Percentiles rank a stretch among this genome's conserved stretches.
Conservation (phyloP, 192 early-diverging fungal genomes). For the Haplosporangium gracile region DNA sequence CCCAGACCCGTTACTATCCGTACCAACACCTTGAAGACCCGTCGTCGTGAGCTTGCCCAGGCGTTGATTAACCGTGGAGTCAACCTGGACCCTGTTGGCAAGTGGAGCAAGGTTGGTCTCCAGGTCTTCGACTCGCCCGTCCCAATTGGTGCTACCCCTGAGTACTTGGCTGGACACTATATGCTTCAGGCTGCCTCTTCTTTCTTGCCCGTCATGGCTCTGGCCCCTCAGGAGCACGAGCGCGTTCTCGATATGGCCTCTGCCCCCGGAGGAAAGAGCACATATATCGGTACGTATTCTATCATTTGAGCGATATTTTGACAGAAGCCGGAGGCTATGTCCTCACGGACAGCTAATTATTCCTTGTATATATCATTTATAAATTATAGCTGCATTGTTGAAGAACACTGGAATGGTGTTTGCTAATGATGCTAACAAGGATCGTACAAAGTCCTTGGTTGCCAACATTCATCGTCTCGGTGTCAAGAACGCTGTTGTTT, state of each 20-base stretch:
- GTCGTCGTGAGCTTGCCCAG: slow-evolving; percentile 95
- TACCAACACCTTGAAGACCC: slow-evolving; percentile 95
- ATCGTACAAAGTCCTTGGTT: slow-evolving; percentile 90
- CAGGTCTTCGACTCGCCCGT: slow-evolving; percentile 96
- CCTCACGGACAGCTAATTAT: background rate
- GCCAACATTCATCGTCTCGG: slow-evolving; percentile 94
- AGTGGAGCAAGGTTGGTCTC: slow-evolving; percentile 98
- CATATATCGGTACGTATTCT: slow-evolving; percentile 75
- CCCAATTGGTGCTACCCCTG: slow-evolving; percentile 96
- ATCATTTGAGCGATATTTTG: background rate
- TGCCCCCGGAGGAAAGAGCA: slow-evolving; percentile 98
- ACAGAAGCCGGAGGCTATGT: background rate
- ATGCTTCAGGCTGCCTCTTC: slow-evolving; percentile 99
- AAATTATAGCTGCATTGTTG: slow-evolving; percentile 78
- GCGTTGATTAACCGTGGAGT: slow-evolving; percentile 96
- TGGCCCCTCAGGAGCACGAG: slow-evolving; percentile 96
- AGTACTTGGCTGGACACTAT: slow-evolving; percentile 99
- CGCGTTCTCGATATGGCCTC: slow-evolving; percentile 97
- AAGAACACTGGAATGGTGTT: slow-evolving; percentile 98
- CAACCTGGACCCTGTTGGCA: slow-evolving; percentile 97
- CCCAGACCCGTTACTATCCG: slow-evolving; percentile 96
- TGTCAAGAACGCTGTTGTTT: slow-evolving; percentile 89
- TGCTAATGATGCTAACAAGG: slow-evolving; percentile 97
- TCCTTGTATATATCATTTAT: background rate
- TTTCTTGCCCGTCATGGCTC: slow-evolving; percentile 96